Evolutionary conservation across 2,329 filamentous ascomycete species (phyloP).

Genomic region (Cladosporium cucumerinum): DNA sequence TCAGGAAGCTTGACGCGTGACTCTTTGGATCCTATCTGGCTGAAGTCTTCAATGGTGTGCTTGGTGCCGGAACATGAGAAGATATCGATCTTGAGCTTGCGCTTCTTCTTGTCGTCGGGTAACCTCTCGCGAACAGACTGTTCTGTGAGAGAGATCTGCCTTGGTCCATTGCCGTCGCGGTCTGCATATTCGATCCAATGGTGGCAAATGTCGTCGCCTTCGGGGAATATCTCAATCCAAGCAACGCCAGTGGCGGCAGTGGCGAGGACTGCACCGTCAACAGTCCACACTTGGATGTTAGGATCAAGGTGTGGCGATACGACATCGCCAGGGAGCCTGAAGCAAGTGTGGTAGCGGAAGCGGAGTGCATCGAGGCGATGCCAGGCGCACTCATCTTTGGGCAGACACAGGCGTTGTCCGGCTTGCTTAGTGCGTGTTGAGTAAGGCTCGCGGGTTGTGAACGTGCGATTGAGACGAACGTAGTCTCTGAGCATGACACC

Average conservation of each 20-base stretch:
- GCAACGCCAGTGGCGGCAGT: slow-evolving; percentile 79
- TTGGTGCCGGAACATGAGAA: slow-evolving; percentile 73
- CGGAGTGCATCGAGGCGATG: slow-evolving; percentile 84
- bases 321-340: slow-evolving; percentile 75
- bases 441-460: slow-evolving; percentile 76
- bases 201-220: slow-evolving; percentile 77
- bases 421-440: slow-evolving; percentile 83
- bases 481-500: slow-evolving; percentile 95
- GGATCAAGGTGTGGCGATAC: slow-evolving; percentile 57
- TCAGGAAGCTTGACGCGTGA: slow-evolving; percentile 72
- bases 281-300: slow-evolving; percentile 80
- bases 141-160: slow-evolving; percentile 72
- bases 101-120: slow-evolving; percentile 70
- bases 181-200: slow-evolving; percentile 77
- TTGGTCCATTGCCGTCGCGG: slow-evolving; percentile 58
- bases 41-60: slow-evolving; percentile 74
- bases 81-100: slow-evolving; percentile 64
- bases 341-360: slow-evolving; percentile 87
- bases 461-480: slow-evolving; percentile 76
- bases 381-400: slow-evolving; percentile 84
- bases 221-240: slow-evolving; percentile 76
- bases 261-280: slow-evolving; percentile 73
- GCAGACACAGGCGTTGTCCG: slow-evolving; percentile 67
- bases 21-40: slow-evolving; percentile 64
- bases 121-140: slow-evolving; percentile 67